Evolutionary conservation across 352 stramenopile genomes (phyloP), one percentile per base, ranked within the genome.

Genomic region (Pythium utonaiense): DNA sequence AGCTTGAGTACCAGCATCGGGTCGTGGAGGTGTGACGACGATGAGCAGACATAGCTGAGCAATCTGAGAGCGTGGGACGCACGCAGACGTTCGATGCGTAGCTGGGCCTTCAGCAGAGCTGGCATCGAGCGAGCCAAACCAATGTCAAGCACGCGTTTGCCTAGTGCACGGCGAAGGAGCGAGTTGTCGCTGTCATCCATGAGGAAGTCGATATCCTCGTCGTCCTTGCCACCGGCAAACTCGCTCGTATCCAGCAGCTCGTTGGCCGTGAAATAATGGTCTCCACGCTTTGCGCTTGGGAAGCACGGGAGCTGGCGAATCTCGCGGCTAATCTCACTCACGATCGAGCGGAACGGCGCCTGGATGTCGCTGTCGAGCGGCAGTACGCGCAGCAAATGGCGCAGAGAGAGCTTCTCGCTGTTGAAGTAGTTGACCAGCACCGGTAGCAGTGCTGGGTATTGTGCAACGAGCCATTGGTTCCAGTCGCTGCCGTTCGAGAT

Each of bases 381-480:
- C 10, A 93, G 38, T 12, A 93, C 59, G 7, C 21, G 74, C 44
- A 66, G 1, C 41, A 67, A 9, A 53, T 64, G 14, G 21, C 50
- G 40, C 5, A 67, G 57, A 8, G 58, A 67, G 9, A 62, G 41
- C 34, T 57, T 42, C 5, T 47, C 6, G n/a, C 14, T 3, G 9
- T 22, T 25, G 1, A 72, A 28, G 22, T 62, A 57, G 8, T 27
- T 25, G 17, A 77, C 33, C 0, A 60, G 42, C 4, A 62, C 34
- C 2, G 63, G 53, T 5, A 95, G 61, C 3, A 96, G 68, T 3
- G 60, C 44, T 3, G 88, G 80, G 28, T 90, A 75, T 30, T 87
- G 80, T 9, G 82, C 76, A 14, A 95, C 70, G 16, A 96, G 79
- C 84, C 83, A 95, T 64, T 93, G 83, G 50, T 96, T 96, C 88